phyloP scores from a whole-genome alignment of 805 yeast species.

The Candida stauntonica region DNA sequence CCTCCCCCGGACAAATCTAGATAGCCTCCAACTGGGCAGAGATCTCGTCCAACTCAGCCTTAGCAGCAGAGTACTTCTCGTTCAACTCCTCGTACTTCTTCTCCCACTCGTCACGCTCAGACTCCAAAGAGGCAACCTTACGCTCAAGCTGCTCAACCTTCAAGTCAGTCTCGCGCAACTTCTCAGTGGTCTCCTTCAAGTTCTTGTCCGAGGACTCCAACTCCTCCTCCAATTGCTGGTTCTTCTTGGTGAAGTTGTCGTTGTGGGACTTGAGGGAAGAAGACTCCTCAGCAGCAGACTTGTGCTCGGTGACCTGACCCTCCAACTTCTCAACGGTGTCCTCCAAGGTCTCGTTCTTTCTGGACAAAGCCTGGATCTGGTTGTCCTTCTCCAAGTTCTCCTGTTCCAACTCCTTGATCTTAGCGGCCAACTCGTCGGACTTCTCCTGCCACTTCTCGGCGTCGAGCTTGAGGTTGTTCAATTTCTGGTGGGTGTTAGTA shows the following conservation, averaged over 20 bases:
- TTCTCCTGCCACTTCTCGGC: constrained; percentile 97
- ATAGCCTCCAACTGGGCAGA: constrained; percentile 82
- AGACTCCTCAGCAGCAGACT: constrained; percentile 87
- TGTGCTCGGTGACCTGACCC: constrained; percentile 65
- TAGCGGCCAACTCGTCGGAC: constrained; percentile 78
- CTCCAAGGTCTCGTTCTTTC: constrained; percentile 88
- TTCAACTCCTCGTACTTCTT: constrained; percentile 84
- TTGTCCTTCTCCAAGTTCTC: constrained; percentile 90
- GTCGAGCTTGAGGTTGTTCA: constrained; percentile 85
- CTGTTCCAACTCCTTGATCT: constrained; percentile 88
- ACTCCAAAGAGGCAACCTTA: constrained; percentile 85
- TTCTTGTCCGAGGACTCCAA: constrained; percentile 86
- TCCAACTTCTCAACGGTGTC: constrained; percentile 73
- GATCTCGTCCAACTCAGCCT: constrained; percentile 94
- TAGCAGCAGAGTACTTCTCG: constrained; percentile 75
- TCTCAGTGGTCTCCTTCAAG: constrained; percentile 89
- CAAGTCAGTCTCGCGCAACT: constrained; percentile 91
- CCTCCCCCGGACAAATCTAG: constrained; percentile 17
- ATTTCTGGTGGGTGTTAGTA: constrained; percentile 48
- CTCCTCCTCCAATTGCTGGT: constrained; percentile 83
- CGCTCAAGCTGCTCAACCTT: constrained; percentile 95
- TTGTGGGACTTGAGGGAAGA: constrained; percentile 83
- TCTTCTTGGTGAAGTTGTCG: constrained; percentile 87
- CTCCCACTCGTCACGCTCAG: constrained; percentile 89
- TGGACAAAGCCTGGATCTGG: constrained; percentile 86